These are phyloP conservation scores for Lepiota brunneoincarnata DNA, from an alignment of 768 basidiomycete genomes.

Conservation along the genomic window DNA sequence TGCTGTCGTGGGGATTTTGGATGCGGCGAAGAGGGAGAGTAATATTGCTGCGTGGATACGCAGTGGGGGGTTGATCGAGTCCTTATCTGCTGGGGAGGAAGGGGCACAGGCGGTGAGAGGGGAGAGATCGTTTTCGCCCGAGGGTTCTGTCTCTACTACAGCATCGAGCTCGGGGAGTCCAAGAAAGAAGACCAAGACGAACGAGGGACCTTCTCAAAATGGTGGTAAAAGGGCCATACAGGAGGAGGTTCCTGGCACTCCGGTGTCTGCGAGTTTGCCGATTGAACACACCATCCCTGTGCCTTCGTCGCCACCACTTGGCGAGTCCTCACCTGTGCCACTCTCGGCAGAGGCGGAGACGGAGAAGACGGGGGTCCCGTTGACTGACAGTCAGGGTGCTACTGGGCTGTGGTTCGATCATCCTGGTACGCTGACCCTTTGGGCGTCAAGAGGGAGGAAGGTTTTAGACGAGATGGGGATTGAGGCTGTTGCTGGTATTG, in stretches of 20 bases:
- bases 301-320: slow-evolving; percentile 4
- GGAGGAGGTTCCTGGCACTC: background rate
- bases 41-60: slow-evolving; percentile 72
- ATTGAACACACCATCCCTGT: background rate
- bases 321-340: background rate
- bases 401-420: slow-evolving; percentile 54
- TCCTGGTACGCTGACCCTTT: slow-evolving; percentile 35
- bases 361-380: slow-evolving; percentile 10
- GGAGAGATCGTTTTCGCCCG: background rate
- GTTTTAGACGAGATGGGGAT: slow-evolving; percentile 51
- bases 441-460: slow-evolving; percentile 50
- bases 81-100: background rate
- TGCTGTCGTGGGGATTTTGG: slow-evolving; percentile 66
- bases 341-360: slow-evolving; percentile 1
- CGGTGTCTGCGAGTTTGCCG: background rate
- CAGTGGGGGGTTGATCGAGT: slow-evolving; percentile 42
- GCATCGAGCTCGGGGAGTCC: background rate
- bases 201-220: background rate
- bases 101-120: background rate
- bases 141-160: background rate
- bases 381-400: background rate
- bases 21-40: slow-evolving; percentile 51
- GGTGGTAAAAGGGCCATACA: background rate
- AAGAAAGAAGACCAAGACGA: slow-evolving; percentile 9
- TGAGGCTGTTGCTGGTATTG: slow-evolving; percentile 40